These are phyloP conservation scores for Alternaria viburni DNA, from an alignment of 2,329 filamentous ascomycete genomes.

Conservation along the genomic window DNA sequence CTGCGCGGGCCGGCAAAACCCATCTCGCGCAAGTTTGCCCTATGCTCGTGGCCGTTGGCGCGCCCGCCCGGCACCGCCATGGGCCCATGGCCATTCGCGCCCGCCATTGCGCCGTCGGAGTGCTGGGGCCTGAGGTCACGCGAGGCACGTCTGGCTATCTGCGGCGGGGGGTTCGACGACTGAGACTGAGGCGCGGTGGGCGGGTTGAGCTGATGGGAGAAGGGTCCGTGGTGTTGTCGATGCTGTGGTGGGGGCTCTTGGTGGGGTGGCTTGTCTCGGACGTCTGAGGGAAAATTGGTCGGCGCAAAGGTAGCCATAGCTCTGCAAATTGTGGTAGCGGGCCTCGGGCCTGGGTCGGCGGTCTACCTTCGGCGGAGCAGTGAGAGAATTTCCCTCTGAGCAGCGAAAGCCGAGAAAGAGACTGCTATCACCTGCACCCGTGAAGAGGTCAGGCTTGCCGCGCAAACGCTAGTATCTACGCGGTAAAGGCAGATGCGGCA, in stretches of 20 bases:
- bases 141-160: conserved; percentile 35
- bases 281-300: conserved; percentile 23
- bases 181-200: conserved; percentile 22
- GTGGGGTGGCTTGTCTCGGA: conserved; percentile 39
- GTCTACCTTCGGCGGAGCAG: conserved; percentile 6
- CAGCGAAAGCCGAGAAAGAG: conserved; percentile 21
- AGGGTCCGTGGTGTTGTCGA: conserved; percentile 29
- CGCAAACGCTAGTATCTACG: conserved; percentile 24
- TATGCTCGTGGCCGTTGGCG: conserved; percentile 39
- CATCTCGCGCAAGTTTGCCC: conserved; percentile 45
- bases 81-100: conserved; percentile 44
- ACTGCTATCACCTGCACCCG: conserved; percentile 24
- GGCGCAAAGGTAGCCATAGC: conserved; percentile 41
- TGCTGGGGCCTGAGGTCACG: conserved; percentile 38
- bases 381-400: conserved; percentile 6
- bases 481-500: conserved; percentile 21
- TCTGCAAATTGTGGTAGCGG: conserved; percentile 7
- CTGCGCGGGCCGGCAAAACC: conserved; percentile 52
- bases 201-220: conserved; percentile 36
- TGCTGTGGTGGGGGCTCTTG: conserved; percentile 38
- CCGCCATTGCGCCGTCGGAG: conserved; percentile 42
- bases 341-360: conserved; percentile 6
- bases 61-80: conserved; percentile 46
- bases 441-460: conserved; percentile 11
- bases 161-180: conserved; percentile 28